phyloP scores from a whole-genome alignment of 2,329 filamentous ascomycete genomes.

The Aulographum hederae region DNA sequence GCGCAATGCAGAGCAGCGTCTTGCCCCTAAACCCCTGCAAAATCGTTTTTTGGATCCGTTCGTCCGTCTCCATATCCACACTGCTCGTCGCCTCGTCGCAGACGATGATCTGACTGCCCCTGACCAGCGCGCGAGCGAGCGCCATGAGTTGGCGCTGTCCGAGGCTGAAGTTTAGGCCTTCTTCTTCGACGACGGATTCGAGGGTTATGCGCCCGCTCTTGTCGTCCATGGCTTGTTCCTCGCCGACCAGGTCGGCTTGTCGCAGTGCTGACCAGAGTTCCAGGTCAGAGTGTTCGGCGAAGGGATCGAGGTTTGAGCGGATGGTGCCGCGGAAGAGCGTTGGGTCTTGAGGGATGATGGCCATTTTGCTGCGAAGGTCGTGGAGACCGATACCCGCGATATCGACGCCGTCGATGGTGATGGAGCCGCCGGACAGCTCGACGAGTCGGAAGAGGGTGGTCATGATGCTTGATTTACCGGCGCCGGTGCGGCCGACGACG shows the following conservation, averaged over 20 bases:
- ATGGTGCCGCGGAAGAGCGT: conserved; percentile 70
- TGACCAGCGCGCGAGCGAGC: conserved; percentile 73
- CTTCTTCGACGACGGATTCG: conserved; percentile 75
- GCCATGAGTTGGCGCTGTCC: conserved; percentile 94
- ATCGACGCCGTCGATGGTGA: conserved; percentile 30
- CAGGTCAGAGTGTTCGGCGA: conserved; percentile 58
- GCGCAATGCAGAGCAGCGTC: conserved; percentile 83
- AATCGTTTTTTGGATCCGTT: conserved; percentile 86
- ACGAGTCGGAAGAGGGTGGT: conserved; percentile 58
- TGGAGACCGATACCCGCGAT: conserved; percentile 59
- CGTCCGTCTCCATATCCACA: conserved; percentile 92
- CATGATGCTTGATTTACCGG: conserved; percentile 74
- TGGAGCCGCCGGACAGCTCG: conserved; percentile 27
- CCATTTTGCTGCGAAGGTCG: conserved; percentile 56
- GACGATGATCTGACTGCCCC: conserved; percentile 77
- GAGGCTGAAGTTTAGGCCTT: conserved; percentile 88
- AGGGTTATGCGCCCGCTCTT: conserved; percentile 52
- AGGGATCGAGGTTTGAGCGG: conserved; percentile 63
- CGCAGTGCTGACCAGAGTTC: conserved; percentile 63
- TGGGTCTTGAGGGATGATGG: conserved; percentile 73
- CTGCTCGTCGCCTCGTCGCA: conserved; percentile 91
- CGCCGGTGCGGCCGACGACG: conserved; percentile 65
- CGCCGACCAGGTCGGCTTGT: conserved; percentile 52
- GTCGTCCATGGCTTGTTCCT: conserved; percentile 12
- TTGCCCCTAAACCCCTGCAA: conserved; percentile 67